These are phyloP conservation scores for Gossypium lobatum DNA, from an alignment of 441 rosid species.

Conservation along the genomic window DNA sequence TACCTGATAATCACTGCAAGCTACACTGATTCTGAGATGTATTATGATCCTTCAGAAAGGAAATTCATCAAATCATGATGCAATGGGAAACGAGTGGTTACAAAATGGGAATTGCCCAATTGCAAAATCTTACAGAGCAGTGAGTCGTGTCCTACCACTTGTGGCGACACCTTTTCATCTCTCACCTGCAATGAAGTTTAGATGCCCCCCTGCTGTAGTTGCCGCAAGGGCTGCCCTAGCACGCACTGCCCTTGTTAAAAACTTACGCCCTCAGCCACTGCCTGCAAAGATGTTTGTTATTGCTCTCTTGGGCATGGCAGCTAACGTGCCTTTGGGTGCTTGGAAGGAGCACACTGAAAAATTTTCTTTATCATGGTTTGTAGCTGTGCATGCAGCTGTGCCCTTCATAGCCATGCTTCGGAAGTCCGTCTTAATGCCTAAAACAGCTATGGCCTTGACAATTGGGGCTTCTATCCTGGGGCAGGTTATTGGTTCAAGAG, in stretches of 20 bases:
- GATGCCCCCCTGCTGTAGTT: slow-evolving; percentile 71
- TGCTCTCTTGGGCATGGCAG: slow-evolving; percentile 78
- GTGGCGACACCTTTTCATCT: slow-evolving; percentile 59
- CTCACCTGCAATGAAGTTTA: slow-evolving; percentile 54
- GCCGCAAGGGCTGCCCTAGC: slow-evolving; percentile 84
- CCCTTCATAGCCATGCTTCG: slow-evolving; percentile 86
- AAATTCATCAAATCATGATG: slow-evolving; percentile 54
- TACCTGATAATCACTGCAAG: background rate
- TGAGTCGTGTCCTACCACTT: slow-evolving; percentile 60
- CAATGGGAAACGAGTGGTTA: slow-evolving; percentile 64
- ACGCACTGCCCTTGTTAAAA: slow-evolving; percentile 56
- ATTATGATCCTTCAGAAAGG: slow-evolving; percentile 34
- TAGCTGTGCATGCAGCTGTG: slow-evolving; percentile 82
- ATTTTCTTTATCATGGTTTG: slow-evolving; percentile 79
- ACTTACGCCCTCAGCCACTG: slow-evolving; percentile 69
- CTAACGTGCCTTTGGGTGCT: slow-evolving; percentile 63
- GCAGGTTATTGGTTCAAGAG: slow-evolving; percentile 78
- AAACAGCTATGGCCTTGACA: slow-evolving; percentile 79
- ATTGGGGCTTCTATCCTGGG: slow-evolving; percentile 77
- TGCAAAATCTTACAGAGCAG: slow-evolving; percentile 76
- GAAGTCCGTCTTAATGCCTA: slow-evolving; percentile 76
- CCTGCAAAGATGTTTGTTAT: slow-evolving; percentile 74
- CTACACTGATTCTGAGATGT: slow-evolving; percentile 1
- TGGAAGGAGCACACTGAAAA: slow-evolving; percentile 82
- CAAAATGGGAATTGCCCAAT: slow-evolving; percentile 76